These are phyloP conservation scores for Penicillium robsamsonii DNA, from an alignment of 495 filamentous ascomycete species.

Conservation along the genomic window DNA sequence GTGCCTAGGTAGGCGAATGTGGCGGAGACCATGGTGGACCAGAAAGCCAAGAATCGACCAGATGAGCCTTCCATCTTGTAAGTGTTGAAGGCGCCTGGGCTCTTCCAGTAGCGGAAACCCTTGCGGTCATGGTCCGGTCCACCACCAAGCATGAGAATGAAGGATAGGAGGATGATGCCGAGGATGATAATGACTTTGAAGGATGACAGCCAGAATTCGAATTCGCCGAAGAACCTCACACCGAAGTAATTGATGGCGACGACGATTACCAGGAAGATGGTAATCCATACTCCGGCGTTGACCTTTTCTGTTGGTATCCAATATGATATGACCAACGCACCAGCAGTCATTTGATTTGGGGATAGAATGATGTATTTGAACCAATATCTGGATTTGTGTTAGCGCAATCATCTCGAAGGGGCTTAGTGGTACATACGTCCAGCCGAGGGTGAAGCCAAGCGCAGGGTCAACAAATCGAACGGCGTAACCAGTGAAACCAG, in stretches of 20 bases:
- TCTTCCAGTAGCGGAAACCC: conserved; percentile 77
- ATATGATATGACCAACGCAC: conserved; percentile 71
- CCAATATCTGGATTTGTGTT: conserved; percentile 44
- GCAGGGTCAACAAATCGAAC: conserved; percentile 65
- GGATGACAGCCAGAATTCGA: conserved; percentile 77
- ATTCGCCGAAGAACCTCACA: conserved; percentile 72
- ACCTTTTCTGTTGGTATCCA: conserved; percentile 54
- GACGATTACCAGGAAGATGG: conserved; percentile 52
- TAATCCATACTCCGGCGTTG: conserved; percentile 54
- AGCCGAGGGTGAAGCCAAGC: conserved; percentile 67
- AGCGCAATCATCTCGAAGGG: background rate
- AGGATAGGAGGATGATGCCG: conserved; percentile 62
- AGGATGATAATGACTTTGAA: conserved; percentile 74
- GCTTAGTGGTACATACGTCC: conserved; percentile 40
- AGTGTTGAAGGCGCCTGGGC: conserved; percentile 59
- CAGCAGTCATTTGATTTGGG: conserved; percentile 79
- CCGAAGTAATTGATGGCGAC: conserved; percentile 56
- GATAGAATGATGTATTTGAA: conserved; percentile 71
- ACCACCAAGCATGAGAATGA: conserved; percentile 71
- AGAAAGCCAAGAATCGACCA: conserved; percentile 69
- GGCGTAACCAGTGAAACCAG: conserved; percentile 60
- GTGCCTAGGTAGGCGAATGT: conserved; percentile 84
- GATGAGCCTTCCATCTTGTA: conserved; percentile 38
- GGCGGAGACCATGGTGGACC: conserved; percentile 73
- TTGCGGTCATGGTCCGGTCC: conserved; percentile 67